These are phyloP conservation scores for Infundibulicybe gibba DNA, from an alignment of 768 basidiomycete species.

Conservation along the genomic window DNA sequence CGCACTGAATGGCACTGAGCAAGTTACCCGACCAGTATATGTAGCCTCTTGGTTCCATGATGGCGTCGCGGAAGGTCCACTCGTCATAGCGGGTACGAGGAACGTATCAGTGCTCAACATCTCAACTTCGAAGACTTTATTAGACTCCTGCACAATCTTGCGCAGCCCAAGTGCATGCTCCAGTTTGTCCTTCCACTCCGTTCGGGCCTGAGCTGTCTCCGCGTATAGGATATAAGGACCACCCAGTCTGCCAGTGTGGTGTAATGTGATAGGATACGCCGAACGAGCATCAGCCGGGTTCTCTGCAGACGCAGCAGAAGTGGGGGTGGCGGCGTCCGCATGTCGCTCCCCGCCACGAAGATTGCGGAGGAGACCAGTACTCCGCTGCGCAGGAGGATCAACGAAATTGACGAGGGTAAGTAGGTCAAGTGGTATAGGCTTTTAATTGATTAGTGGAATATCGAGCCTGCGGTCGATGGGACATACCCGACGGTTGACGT, in stretches of 20 bases:
- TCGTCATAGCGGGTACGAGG: slow-evolving; percentile 63
- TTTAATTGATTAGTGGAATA: slow-evolving; percentile 3
- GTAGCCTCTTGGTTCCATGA: slow-evolving; percentile 75
- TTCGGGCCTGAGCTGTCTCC: slow-evolving; percentile 68
- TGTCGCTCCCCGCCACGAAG: slow-evolving; percentile 38
- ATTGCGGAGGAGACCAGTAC: slow-evolving; percentile 67
- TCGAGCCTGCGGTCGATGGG: neutral
- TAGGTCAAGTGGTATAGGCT: slow-evolving; percentile 94
- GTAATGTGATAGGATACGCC: slow-evolving; percentile 85
- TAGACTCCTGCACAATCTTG: slow-evolving; percentile 86
- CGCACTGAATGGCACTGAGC: slow-evolving; percentile 89
- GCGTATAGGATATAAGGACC: slow-evolving; percentile 87
- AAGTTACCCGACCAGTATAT: slow-evolving; percentile 84
- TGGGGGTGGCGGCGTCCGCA: slow-evolving; percentile 18
- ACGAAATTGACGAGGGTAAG: slow-evolving; percentile 82
- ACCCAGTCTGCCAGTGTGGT: slow-evolving; percentile 85
- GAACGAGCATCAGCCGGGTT: slow-evolving; percentile 60
- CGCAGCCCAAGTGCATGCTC: slow-evolving; percentile 86
- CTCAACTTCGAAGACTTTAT: slow-evolving; percentile 92
- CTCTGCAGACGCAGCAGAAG: slow-evolving; percentile 27
- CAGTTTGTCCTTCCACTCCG: slow-evolving; percentile 88
- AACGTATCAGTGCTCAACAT: slow-evolving; percentile 89
- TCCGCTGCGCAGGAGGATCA: slow-evolving; percentile 74
- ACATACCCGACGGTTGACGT: slow-evolving; percentile 76
- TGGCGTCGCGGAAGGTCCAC: slow-evolving; percentile 36